These are phyloP conservation scores for Penicillium pulvis DNA, from an alignment of 495 filamentous ascomycete genomes.

Conservation along the genomic window DNA sequence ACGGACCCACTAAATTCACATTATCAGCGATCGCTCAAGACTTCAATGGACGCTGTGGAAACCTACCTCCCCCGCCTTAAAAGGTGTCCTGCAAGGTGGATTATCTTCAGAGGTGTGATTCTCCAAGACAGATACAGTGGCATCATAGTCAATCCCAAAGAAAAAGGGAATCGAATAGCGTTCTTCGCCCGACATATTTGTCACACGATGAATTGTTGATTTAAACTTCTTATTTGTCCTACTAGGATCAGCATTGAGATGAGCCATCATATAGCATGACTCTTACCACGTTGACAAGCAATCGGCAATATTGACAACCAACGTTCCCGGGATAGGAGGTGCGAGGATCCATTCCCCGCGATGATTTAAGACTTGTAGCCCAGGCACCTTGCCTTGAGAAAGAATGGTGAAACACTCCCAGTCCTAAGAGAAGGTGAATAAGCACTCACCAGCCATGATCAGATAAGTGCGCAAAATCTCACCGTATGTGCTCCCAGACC, in stretches of 20 bases:
- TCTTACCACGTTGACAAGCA: constrained; percentile 46
- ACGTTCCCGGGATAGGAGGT: constrained; percentile 41
- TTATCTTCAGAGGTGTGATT: constrained; percentile 19
- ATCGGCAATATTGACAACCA: constrained; percentile 56
- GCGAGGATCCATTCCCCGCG: constrained; percentile 46
- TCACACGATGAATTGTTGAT: constrained; percentile 52
- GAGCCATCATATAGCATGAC: not conserved
- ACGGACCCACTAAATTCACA: constrained; percentile 17
- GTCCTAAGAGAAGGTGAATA: constrained; percentile 25
- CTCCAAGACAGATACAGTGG: constrained; percentile 27
- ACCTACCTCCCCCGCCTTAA: constrained; percentile 33
- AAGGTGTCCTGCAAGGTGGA: constrained; percentile 20
- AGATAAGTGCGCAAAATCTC: not conserved
- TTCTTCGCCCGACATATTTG: constrained; percentile 47
- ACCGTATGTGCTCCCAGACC: constrained; percentile 51
- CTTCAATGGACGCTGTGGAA: not conserved
- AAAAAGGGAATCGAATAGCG: constrained; percentile 54
- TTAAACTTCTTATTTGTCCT: constrained; percentile 47
- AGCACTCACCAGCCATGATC: not conserved
- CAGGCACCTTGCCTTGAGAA: constrained; percentile 39
- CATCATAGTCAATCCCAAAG: constrained; percentile 39
- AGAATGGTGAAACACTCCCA: constrained; percentile 52
- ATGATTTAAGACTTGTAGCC: constrained; percentile 46
- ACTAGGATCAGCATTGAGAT: not conserved
- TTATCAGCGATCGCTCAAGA: not conserved